Evolutionary conservation across 192 early-diverging fungal species (phyloP), one percentile per base, ranked within the genome.

Genomic region (Oehlia diaphana): DNA sequence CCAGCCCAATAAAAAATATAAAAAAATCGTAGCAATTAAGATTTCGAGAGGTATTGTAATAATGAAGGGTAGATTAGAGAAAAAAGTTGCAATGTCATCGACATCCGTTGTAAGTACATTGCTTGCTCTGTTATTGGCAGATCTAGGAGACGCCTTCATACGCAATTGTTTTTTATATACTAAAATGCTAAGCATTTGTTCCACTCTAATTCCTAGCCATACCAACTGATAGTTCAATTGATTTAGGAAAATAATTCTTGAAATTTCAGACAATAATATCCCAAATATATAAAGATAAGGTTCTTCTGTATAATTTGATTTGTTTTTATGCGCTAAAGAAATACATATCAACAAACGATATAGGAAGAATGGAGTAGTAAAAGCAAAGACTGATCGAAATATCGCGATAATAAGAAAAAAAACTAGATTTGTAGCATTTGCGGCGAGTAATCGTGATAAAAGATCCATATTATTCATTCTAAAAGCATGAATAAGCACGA

Each of bases 41-140:
- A 95, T 89, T 78, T 91, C 88, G 23, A 95, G 84, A 5, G 93
- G 93, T 69, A 89, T 87, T 4, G 87, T 91, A 74, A 92, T 90
- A 16, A 94, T 79, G 26, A 90, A 87, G 69, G 92, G 86, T 28
- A 92, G 68, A 76, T 92, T 90, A 33, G 90, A 86, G 0, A 86
- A 83, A 39, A 91, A 81, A 35, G 90, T 85, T 1, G 88, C 83
- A 10, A 96, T 81, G 49, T 91, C 88, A 42, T 89, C 88, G 37
- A 93, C 85, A 76, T 96, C 95, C 4, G 90, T 87, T 9, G 90
- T 90, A 81, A 95, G 90, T 82, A 94, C 80, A 81, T 90, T 94
- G 81, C 42, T 78, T 58, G 64, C 75, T 69, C 19, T 80, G 63
- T 90, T 89, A 85, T 88, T 92, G 31, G 90, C 88, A 66, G 87